Conservation (phyloP, 1,139 yeast species). For the Candida sp. region DNA sequence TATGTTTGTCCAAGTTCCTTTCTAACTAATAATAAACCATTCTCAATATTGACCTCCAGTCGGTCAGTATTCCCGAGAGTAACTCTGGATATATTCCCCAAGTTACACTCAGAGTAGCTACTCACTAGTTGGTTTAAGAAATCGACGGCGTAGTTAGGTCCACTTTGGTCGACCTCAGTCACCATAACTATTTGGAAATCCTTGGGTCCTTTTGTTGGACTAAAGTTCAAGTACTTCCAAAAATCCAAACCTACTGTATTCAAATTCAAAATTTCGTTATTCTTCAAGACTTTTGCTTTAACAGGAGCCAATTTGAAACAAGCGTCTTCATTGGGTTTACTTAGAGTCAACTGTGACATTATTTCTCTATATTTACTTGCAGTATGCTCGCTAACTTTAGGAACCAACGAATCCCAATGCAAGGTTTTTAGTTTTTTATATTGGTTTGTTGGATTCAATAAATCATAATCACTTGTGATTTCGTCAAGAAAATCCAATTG, state of each 20-base stretch:
- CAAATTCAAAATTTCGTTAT: slow-evolving; percentile 30
- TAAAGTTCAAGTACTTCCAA: slow-evolving; percentile 57
- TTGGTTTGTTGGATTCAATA: slow-evolving; percentile 26
- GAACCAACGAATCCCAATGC: slow-evolving; percentile 35
- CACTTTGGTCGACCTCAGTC: slow-evolving; percentile 22
- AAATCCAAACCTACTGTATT: slow-evolving; percentile 37
- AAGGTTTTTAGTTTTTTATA: slow-evolving; percentile 21
- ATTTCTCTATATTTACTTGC: slow-evolving; percentile 21
- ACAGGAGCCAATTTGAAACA: slow-evolving; percentile 20
- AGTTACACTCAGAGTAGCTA: slow-evolving; percentile 43
- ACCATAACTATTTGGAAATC: slow-evolving; percentile 53
- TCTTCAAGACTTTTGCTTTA: slow-evolving; percentile 29
- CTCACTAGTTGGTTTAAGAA: slow-evolving; percentile 40
- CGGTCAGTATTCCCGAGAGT: slow-evolving; percentile 28
- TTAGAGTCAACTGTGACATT: slow-evolving; percentile 6
- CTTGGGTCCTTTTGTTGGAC: slow-evolving; percentile 46
- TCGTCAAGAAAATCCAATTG: slow-evolving; percentile 40
- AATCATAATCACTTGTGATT: slow-evolving; percentile 28
- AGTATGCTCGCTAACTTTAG: slow-evolving; percentile 13
- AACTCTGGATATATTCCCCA: slow-evolving; percentile 43
- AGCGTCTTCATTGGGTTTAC: slow-evolving; percentile 12
- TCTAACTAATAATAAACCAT: slow-evolving; percentile 31
- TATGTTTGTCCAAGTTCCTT: slow-evolving; percentile 18
- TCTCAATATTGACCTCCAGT: slow-evolving; percentile 29
- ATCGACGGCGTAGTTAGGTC: slow-evolving; percentile 19